Evolutionary conservation across 78 protist species (phyloP), one percentile per base, ranked within the genome.

Genomic region (Monosiga brevicollis): DNA sequence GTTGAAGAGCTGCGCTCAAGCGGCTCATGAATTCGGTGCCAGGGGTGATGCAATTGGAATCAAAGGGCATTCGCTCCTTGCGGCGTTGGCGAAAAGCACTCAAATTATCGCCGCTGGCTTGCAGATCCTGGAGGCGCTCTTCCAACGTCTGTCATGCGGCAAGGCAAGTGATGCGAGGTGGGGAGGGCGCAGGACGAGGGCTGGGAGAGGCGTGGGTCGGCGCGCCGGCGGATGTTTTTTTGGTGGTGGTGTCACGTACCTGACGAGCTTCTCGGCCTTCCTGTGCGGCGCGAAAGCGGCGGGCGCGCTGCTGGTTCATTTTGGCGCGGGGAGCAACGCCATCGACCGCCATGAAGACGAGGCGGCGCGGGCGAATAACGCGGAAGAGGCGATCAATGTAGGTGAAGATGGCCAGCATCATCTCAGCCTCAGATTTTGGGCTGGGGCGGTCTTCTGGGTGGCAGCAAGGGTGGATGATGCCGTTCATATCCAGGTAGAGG

Each of bases 401-500:
- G 79, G 84, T 76, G 87, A 92, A 96, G 41, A 99, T 92, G 49
- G 73, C 79, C n/a, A 74, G 40, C 75, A 94, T 88, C 92, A 99
- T 93, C 74, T 95, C 97, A 22, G 83, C 92, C 78, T 93, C 91
- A 25, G 87, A 55, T 1, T 6, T 25, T 0, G 90, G 91, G 3
- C 78, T 75, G 10, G 86, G 83, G 32, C 83, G 73, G 54, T 84
- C 90, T 83, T 93, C 94, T 29, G 99, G 95, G 86, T 95, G 99
- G 79, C 89, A 78, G 87, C 99, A 94, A 2, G 95, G 95, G 82
- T 99, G 99, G 78, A 98, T 95, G 79, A 98, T 89, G 70, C 98
- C 99, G 89, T 99, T 98, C 99, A 99, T 94, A 76, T 99, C 99
- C n/a, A 99, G 90, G 84, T 99, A 99, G 34, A 99, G 90, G 85